Evolutionary conservation across 768 basidiomycete genomes (phyloP), one percentile per base, ranked within the genome.

Genomic region (Rhodotorula toruloides): DNA sequence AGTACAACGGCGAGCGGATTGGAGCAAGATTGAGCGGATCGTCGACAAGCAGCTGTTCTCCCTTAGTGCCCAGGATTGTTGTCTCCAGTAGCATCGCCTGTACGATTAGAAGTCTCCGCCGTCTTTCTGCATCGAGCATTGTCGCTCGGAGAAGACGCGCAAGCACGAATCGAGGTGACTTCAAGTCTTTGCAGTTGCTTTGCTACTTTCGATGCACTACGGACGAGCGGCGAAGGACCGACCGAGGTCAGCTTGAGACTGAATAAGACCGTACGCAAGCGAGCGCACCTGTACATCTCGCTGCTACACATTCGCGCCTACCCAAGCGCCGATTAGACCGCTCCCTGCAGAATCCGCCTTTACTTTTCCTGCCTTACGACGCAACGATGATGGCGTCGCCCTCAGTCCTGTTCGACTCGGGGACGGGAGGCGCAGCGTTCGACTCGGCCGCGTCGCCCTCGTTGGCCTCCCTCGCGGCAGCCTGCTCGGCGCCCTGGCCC

Each of bases 1-100:
- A 63, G 67, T 72, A 0, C 68, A 72, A 53, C 47, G 71, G 2
- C 32, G 71, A 7, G 65, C 71, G 3, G 94, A 99, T 77, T 98
- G 94, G 94, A 94, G 96, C 80, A 93, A 90, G 80, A 98, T 98
- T 65, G 93, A 98, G 77, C 94, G 91, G 78, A 86, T 84, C 34
- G 96, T 98, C 21, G 80, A 80, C 60, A 77, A 77, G 71, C 77
- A 74, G 71, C 63, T 70, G 34, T 67, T 65, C n/a, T 67, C 59
- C 12, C 59, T 66, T 36, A 61, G 65, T 25, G 61, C 58, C 42
- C 58, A 70, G 32, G 67, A 73, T 31, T 63, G 62, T n/a, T n/a
- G n/a, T n/a, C n/a, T n/a, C n/a, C n/a, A n/a, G n/a, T n/a, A n/a
- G n/a, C n/a, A n/a, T n/a, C n/a, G n/a, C n/a, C n/a, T n/a, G n/a